Percentiles rank a stretch among this genome's conserved stretches.
phyloP scores from a whole-genome alignment of 1,139 yeast species.

The Pichia sp. region DNA sequence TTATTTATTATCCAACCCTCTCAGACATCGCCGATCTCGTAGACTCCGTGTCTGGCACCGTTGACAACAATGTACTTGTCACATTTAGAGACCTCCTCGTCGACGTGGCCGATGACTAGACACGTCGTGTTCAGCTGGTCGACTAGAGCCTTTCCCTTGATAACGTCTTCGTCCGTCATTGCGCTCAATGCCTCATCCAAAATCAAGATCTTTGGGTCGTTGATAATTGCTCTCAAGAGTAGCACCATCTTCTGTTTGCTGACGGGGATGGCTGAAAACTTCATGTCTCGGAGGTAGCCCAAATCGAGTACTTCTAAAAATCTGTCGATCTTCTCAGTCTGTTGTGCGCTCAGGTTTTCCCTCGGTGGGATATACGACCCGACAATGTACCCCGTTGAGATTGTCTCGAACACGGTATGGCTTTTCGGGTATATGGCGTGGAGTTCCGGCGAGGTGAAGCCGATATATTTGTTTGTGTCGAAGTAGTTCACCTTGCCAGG shows the following conservation, averaged over 20 bases:
- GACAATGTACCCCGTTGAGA: constrained; percentile 70
- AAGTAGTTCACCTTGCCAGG: constrained; percentile 77
- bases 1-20: not conserved
- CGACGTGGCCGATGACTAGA: constrained; percentile 73
- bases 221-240: constrained; percentile 70
- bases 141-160: constrained; percentile 61
- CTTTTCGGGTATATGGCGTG: constrained; percentile 73
- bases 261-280: constrained; percentile 53
- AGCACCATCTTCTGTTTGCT: constrained; percentile 78
- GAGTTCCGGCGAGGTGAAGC: constrained; percentile 87
- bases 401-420: constrained; percentile 51
- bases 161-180: constrained; percentile 68
- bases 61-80: constrained; percentile 44
- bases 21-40: constrained; percentile 28
- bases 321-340: constrained; percentile 34
- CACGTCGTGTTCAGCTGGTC: constrained; percentile 56
- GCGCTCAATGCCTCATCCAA: constrained; percentile 93
- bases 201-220: constrained; percentile 70
- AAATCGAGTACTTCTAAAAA: constrained; percentile 36
- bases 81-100: constrained; percentile 56
- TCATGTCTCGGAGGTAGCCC: constrained; percentile 33
- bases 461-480: constrained; percentile 73
- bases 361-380: constrained; percentile 52
- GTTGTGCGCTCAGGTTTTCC: constrained; percentile 34
- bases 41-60: constrained; percentile 30